These are phyloP conservation scores for Ogataea trehalophila DNA, from an alignment of 805 yeast genomes.

Conservation along the genomic window DNA sequence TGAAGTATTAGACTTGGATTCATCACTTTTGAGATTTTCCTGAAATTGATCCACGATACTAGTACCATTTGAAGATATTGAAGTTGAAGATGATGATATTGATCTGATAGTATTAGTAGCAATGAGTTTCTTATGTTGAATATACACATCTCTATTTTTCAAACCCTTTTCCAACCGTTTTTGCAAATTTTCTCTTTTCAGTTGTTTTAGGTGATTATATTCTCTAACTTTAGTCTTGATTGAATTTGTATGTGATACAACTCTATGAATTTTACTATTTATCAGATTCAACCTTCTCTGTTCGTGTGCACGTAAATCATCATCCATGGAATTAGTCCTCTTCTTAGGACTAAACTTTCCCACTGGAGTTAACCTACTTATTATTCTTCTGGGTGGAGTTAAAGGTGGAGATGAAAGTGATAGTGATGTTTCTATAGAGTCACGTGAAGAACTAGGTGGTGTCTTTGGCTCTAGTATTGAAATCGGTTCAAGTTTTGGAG, in stretches of 20 bases:
- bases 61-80: neutral
- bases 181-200: constrained; percentile 6
- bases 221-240: constrained; percentile 4
- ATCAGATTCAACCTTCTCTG: constrained; percentile 14
- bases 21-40: too few species aligned
- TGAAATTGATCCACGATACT: neutral
- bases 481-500: too few species aligned
- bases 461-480: neutral
- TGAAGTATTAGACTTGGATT: neutral
- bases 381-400: constrained; percentile 21
- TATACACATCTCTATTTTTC: constrained; percentile 12
- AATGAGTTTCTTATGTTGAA: constrained; percentile 13
- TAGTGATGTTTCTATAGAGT: neutral
- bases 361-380: constrained; percentile 21
- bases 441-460: neutral
- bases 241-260: constrained; percentile 8
- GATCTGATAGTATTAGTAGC: constrained; percentile 15
- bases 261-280: constrained; percentile 6
- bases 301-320: constrained; percentile 14
- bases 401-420: constrained; percentile 16
- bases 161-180: constrained; percentile 14
- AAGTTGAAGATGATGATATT: constrained; percentile 9
- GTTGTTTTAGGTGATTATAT: constrained; percentile 3
- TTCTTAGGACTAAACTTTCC: constrained; percentile 17
- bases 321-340: constrained; percentile 12